Conservation (phyloP, 2,329 filamentous ascomycete genomes). For the Bisporella sp. region DNA sequence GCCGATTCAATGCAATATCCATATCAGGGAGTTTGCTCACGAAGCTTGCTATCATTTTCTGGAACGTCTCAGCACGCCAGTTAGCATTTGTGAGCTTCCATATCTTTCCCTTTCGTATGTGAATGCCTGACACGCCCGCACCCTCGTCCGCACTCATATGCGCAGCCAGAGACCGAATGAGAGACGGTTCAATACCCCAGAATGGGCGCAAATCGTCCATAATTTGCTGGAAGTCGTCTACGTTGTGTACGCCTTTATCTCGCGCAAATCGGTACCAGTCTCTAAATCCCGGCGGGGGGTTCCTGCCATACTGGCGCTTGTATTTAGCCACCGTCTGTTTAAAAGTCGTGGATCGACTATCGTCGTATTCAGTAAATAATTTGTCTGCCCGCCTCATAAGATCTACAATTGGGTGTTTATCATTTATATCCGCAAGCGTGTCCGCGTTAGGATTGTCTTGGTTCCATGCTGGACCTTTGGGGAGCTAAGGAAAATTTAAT, state of each 20-base stretch:
- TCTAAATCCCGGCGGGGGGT: constrained; percentile 58
- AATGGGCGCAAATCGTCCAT: constrained; percentile 56
- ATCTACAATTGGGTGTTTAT: constrained; percentile 24
- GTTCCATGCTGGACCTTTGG: constrained; percentile 19
- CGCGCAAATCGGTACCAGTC: constrained; percentile 50
- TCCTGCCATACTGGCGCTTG: constrained; percentile 46
- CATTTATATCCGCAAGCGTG: constrained; percentile 14
- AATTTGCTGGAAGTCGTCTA: constrained; percentile 59
- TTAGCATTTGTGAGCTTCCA: constrained; percentile 27
- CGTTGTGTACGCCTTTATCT: constrained; percentile 44
- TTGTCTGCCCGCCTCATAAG: constrained; percentile 28
- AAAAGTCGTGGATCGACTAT: constrained; percentile 38
- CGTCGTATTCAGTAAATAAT: constrained; percentile 22
- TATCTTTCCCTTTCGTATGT: constrained; percentile 27
- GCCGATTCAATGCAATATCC: constrained; percentile 59
- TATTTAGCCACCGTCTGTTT: constrained; percentile 47
- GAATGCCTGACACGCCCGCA: constrained; percentile 20
- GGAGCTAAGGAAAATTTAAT: constrained; percentile 13
- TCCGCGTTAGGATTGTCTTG: constrained; percentile 18
- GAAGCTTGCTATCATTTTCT: constrained; percentile 32
- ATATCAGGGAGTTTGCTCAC: constrained; percentile 52
- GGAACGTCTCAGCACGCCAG: constrained; percentile 36
- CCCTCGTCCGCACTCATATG: constrained; percentile 26
- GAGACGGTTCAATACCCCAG: constrained; percentile 38
- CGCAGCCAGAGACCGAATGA: constrained; percentile 35